phyloP scores from a whole-genome alignment of 306 rosid species.

The Carpinus fangiana region DNA sequence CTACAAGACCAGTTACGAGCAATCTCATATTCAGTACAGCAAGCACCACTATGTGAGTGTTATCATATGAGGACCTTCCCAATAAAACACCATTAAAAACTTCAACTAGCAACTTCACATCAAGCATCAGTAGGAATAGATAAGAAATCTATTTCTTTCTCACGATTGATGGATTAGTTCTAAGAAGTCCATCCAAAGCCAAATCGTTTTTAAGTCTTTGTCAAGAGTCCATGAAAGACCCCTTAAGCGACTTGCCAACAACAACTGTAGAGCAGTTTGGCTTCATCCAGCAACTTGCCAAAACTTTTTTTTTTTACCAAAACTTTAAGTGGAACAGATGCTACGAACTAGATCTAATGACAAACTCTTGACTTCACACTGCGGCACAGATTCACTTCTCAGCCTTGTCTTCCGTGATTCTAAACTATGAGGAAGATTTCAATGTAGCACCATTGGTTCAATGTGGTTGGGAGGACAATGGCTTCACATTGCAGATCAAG shows the following conservation, averaged over 20 bases:
- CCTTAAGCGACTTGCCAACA: background rate
- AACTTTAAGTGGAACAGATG: too few relatives aligned
- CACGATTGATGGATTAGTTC: background rate
- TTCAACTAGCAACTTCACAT: background rate
- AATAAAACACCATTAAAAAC: background rate
- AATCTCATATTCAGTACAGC: background rate
- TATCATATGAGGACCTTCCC: background rate
- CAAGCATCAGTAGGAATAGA: background rate
- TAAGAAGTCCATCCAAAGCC: background rate
- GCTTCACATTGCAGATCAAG: background rate
- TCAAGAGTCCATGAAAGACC: background rate
- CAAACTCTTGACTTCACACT: too few relatives aligned
- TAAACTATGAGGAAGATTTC: too few relatives aligned
- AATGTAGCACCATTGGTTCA: too few relatives aligned
- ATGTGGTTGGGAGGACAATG: too few relatives aligned
- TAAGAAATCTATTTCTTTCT: background rate
- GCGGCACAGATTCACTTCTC: too few relatives aligned
- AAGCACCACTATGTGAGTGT: background rate
- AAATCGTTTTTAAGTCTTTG: background rate
- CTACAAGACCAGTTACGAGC: background rate
- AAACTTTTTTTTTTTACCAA: too few relatives aligned
- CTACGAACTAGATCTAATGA: too few relatives aligned
- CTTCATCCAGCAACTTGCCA: background rate
- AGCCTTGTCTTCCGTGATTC: too few relatives aligned
- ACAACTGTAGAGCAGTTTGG: background rate